phyloP scores from a whole-genome alignment of 1,284 basidiomycete genomes.

The Ustilago cynodontis region DNA sequence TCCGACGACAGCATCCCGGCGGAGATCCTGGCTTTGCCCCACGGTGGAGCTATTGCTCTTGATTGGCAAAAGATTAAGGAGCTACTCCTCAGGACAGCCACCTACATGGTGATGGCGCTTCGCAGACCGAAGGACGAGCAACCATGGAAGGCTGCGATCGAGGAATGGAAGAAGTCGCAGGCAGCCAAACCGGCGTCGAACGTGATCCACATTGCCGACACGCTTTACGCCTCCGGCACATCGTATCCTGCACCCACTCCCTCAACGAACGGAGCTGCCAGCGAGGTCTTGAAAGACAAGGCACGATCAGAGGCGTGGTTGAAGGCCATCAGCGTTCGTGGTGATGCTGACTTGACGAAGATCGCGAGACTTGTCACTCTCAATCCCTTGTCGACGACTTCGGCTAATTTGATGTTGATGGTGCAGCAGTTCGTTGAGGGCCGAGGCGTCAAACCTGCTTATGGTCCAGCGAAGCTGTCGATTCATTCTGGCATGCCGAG shows the following conservation, averaged over 20 bases:
- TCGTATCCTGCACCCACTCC: conserved; percentile 13
- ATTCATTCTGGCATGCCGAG: conserved; percentile 20
- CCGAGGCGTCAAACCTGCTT: conserved; percentile 8
- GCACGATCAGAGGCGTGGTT: conserved; percentile 18
- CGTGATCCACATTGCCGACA: conserved; percentile 29
- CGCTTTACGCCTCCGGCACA: conserved; percentile 2
- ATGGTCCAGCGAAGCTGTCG: conserved; percentile 26
- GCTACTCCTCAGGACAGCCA: conserved; percentile 33
- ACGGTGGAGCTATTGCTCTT: conserved; percentile 44
- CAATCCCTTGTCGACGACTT: conserved; percentile 28
- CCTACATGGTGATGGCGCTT: conserved; percentile 43
- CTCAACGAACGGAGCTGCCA: conserved; percentile 10
- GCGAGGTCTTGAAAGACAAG: conserved; percentile 9
- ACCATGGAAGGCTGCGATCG: conserved; percentile 33
- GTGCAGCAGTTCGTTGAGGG: conserved; percentile 34
- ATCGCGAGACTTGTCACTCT: conserved; percentile 22
- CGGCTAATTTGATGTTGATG: conserved; percentile 27
- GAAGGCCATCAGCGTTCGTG: conserved; percentile 8
- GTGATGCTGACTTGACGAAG: conserved; percentile 33
- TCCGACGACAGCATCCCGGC: conserved; percentile 33
- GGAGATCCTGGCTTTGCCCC: conserved; percentile 35
- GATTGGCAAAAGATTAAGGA: conserved; percentile 37
- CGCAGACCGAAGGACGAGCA: conserved; percentile 28
- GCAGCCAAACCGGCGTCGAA: conserved; percentile 8
- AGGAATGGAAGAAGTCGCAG: conserved; percentile 19